Conservation (phyloP, 495 filamentous ascomycete genomes). For the Penicillium egyptiacum region DNA sequence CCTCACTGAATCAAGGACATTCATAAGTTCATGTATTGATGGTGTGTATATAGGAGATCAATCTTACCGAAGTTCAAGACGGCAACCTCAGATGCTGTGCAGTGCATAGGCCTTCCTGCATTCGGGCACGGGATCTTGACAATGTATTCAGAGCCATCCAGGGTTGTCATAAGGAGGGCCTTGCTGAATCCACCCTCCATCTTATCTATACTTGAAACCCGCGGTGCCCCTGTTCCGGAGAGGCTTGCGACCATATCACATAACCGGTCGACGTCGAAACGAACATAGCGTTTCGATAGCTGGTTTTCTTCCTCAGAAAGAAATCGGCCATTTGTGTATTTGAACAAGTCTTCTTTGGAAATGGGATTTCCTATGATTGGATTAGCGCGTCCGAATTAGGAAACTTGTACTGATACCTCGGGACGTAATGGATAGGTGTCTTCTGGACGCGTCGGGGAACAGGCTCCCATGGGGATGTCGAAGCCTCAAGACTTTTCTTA, state of each 20-base stretch:
- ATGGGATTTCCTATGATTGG: too few species aligned
- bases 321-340: conserved; percentile 31
- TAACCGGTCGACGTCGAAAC: not conserved
- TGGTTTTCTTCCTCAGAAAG: conserved; percentile 24
- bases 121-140: not conserved
- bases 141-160: not conserved
- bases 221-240: not conserved
- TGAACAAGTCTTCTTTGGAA: conserved; percentile 19
- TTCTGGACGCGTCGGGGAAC: too few species aligned
- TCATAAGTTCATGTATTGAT: not conserved
- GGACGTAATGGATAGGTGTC: too few species aligned
- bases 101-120: not conserved
- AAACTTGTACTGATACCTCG: too few species aligned
- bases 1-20: not conserved
- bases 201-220: not conserved
- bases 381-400: too few species aligned
- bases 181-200: not conserved
- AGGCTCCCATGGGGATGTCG: too few species aligned
- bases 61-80: not conserved
- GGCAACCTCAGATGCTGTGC: not conserved
- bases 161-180: not conserved
- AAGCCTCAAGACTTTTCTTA: too few species aligned
- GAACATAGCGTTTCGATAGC: not conserved
- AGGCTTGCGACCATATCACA: not conserved
- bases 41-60: too few species aligned